Evolutionary conservation across 1,284 basidiomycete genomes (phyloP).

Genomic region (Ustilago curta): DNA sequence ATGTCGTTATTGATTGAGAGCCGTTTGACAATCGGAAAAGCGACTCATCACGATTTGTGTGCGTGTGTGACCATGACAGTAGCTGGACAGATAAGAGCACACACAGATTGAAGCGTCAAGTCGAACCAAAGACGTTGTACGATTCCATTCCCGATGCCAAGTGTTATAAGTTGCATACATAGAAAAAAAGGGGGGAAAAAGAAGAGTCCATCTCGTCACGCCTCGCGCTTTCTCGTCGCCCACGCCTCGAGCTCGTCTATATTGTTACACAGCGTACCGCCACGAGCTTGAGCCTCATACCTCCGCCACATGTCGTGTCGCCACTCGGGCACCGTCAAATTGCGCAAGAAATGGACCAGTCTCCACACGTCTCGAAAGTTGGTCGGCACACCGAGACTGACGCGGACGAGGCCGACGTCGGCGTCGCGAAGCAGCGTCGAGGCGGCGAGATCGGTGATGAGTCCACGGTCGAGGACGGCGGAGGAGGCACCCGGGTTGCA

Average conservation of each 20-base stretch:
- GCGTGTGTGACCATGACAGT: too few species aligned
- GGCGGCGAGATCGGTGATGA: slow-evolving; percentile 25
- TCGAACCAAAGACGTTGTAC: not conserved
- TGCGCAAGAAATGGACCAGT: slow-evolving; percentile 10
- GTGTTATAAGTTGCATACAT: too few species aligned
- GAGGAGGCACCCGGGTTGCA: slow-evolving; percentile 38
- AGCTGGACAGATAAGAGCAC: too few species aligned
- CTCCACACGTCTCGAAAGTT: slow-evolving; percentile 31
- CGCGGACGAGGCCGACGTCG: slow-evolving; percentile 31
- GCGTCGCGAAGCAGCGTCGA: slow-evolving; percentile 14
- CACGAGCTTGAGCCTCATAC: not conserved
- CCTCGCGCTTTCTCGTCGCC: slow-evolving; percentile 18
- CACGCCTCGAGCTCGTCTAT: slow-evolving; percentile 15
- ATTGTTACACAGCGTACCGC: slow-evolving; percentile 5
- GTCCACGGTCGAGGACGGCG: slow-evolving; percentile 19
- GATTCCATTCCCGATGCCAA: too few species aligned
- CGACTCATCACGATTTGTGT: not conserved
- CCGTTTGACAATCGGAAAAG: not conserved
- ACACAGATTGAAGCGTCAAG: too few species aligned
- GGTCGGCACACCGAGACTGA: slow-evolving; percentile 19
- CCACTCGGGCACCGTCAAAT: slow-evolving; percentile 10
- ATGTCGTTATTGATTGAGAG: slow-evolving; percentile 23
- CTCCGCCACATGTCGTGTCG: slow-evolving; percentile 5
- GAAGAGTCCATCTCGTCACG: too few species aligned
- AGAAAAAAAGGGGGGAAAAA: too few species aligned